phyloP scores from a whole-genome alignment of 768 basidiomycete genomes.

The Mycena pura region DNA sequence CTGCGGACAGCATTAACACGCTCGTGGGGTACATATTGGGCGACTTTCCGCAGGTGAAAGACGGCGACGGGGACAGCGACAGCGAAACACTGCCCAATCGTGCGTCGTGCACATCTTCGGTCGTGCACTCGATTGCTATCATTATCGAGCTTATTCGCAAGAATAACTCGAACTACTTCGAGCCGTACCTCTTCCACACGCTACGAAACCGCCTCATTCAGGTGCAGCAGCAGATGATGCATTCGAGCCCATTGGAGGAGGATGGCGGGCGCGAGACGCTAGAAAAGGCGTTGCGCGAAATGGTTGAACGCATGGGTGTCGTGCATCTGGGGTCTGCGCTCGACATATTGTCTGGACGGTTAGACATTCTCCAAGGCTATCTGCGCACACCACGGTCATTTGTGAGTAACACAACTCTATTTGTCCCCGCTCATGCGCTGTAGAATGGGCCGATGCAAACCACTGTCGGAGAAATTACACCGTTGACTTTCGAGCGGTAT shows the following conservation, averaged over 20 bases:
- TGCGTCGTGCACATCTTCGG: constrained; percentile 74
- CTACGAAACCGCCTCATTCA: constrained; percentile 89
- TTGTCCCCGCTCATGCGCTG: constrained; percentile 6
- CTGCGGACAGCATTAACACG: constrained; percentile 69
- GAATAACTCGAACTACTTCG: constrained; percentile 98
- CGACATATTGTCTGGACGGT: constrained; percentile 69
- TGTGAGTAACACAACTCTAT: constrained; percentile 52
- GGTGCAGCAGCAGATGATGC: constrained; percentile 78
- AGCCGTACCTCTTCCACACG: constrained; percentile 96
- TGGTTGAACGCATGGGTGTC: constrained; percentile 86
- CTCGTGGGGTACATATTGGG: constrained; percentile 80
- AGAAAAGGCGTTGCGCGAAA: constrained; percentile 77
- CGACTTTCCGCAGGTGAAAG: constrained; percentile 51
- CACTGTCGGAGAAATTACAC: constrained; percentile 74
- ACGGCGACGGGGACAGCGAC: constrained; percentile 30
- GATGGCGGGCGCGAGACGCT: constrained; percentile 71
- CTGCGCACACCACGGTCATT: constrained; percentile 76
- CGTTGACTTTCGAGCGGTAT: constrained; percentile 94
- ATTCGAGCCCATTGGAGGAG: constrained; percentile 38
- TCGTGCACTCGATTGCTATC: constrained; percentile 86
- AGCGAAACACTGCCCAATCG: constrained; percentile 43
- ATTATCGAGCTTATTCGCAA: constrained; percentile 94
- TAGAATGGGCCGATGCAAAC: constrained; percentile 75
- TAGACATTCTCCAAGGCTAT: constrained; percentile 74
- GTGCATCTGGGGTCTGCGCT: constrained; percentile 89